Evolutionary conservation across 208 protist genomes (phyloP).

Genomic region (Trypanosoma congolense): DNA sequence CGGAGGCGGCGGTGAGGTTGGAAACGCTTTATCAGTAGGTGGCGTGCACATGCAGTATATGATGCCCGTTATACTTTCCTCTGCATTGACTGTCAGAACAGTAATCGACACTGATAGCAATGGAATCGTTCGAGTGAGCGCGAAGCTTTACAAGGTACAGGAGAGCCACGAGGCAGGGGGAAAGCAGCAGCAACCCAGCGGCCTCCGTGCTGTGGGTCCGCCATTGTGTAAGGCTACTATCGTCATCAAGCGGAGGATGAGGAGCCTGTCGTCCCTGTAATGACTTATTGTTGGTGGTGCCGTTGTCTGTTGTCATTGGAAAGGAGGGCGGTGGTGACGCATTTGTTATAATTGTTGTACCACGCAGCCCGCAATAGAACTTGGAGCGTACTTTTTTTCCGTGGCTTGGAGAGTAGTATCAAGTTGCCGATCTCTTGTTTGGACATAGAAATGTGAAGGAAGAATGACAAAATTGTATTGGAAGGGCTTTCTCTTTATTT

Average conservation of each 20-base stretch:
- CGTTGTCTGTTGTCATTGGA: not conserved
- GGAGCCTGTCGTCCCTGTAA: not conserved
- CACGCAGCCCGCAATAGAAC: no score
- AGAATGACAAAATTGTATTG: no score
- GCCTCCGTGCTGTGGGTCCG: not conserved
- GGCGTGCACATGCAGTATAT: conserved; percentile 1
- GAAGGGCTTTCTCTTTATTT: no score
- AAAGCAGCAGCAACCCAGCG: not conserved
- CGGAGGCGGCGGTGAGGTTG: not conserved
- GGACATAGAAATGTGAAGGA: no score
- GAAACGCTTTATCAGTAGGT: not conserved
- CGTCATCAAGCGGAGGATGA: not conserved
- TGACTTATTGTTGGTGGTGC: not conserved
- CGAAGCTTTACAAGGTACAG: not conserved
- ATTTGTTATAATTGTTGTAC: no score
- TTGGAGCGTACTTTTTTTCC: no score
- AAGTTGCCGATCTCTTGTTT: no score
- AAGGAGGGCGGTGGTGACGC: no score
- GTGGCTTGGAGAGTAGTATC: no score
- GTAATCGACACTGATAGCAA: not conserved
- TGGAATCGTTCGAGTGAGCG: not conserved
- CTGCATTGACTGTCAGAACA: not conserved
- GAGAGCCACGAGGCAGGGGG: no score
- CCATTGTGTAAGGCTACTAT: not conserved
- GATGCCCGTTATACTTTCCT: not conserved